Evolutionary conservation across 306 rosid genomes (phyloP).

Genomic region (Geum urbanum): DNA sequence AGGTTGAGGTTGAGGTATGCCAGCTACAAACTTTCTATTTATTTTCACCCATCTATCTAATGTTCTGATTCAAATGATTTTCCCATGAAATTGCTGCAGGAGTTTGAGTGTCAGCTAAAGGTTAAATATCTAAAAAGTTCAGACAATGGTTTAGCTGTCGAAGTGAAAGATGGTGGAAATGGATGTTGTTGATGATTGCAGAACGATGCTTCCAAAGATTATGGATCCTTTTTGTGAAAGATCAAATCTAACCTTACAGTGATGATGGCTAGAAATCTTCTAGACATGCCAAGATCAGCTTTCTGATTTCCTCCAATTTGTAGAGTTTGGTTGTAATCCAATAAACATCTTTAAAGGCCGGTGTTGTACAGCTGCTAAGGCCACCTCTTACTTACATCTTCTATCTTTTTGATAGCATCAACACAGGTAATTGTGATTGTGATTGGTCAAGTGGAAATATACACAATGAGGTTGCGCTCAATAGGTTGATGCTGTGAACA

Average conservation of each 20-base stretch:
- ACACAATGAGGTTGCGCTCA: constrained; percentile 17
- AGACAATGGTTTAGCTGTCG: constrained; percentile 17
- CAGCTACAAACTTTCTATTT: not conserved
- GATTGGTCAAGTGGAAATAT: constrained; percentile 22
- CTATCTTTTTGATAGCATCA: constrained; percentile 11
- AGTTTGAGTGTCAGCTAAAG: constrained; percentile 60
- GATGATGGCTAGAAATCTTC: constrained; percentile 11
- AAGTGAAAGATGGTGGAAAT: constrained; percentile 17
- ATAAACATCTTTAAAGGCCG: constrained; percentile 36
- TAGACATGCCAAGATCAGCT: constrained; percentile 14
- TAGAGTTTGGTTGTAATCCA: constrained; percentile 35
- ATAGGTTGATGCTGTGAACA: not conserved
- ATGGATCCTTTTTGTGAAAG: constrained; percentile 24
- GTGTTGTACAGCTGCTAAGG: constrained; percentile 42
- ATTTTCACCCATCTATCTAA: not conserved
- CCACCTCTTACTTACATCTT: constrained; percentile 14
- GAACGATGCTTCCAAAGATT: constrained; percentile 25
- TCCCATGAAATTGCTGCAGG: constrained; percentile 43
- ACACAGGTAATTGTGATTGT: constrained; percentile 25
- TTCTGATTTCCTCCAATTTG: constrained; percentile 32
- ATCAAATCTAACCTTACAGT: constrained; percentile 19
- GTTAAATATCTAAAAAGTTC: constrained; percentile 19
- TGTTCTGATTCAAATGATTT: not conserved
- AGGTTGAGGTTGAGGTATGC: constrained; percentile 68
- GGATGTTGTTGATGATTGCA: constrained; percentile 14